Conservation (phyloP, 148 eudicot genomes). For the Camellia sinensis region DNA sequence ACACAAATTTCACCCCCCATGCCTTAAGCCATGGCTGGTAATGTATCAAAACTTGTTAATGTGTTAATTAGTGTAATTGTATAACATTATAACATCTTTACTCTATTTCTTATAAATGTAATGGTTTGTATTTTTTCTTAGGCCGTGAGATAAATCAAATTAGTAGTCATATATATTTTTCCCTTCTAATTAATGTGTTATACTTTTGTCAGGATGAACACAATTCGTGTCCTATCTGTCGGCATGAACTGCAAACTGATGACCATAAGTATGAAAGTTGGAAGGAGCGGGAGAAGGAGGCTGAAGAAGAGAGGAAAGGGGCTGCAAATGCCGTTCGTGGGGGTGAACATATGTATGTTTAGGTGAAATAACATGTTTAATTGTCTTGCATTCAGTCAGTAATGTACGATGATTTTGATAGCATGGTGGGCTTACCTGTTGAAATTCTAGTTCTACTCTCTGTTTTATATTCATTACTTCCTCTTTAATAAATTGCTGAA, state of each 20-base stretch:
- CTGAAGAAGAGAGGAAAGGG: slow-evolving; percentile 90
- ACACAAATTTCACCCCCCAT: slow-evolving; percentile 83
- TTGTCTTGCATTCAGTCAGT: background rate
- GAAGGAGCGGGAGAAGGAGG: slow-evolving; percentile 94
- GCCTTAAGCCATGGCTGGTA: slow-evolving; percentile 94
- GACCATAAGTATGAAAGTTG: slow-evolving; percentile 89
- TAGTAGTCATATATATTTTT: background rate
- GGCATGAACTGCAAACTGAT: slow-evolving; percentile 87
- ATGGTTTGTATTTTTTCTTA: background rate
- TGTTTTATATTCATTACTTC: background rate
- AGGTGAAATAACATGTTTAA: background rate
- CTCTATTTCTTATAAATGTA: background rate
- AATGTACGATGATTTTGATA: too few species aligned
- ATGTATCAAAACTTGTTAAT: background rate
- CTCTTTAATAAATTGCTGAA: background rate
- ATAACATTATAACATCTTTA: background rate
- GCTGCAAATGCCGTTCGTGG: slow-evolving; percentile 97
- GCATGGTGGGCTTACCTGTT: too few species aligned
- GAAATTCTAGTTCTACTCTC: too few species aligned
- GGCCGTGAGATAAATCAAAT: background rate
- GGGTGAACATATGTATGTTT: slow-evolving; percentile 96
- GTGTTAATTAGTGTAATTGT: background rate
- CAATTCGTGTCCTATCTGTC: slow-evolving; percentile 90
- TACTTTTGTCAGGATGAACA: slow-evolving; percentile 58
- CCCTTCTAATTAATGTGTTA: background rate